Percentiles rank a stretch among this genome's conserved stretches.
These are phyloP conservation scores for Pistacia atlantica DNA, from an alignment of 345 rosid genomes.

Conservation along the genomic window DNA sequence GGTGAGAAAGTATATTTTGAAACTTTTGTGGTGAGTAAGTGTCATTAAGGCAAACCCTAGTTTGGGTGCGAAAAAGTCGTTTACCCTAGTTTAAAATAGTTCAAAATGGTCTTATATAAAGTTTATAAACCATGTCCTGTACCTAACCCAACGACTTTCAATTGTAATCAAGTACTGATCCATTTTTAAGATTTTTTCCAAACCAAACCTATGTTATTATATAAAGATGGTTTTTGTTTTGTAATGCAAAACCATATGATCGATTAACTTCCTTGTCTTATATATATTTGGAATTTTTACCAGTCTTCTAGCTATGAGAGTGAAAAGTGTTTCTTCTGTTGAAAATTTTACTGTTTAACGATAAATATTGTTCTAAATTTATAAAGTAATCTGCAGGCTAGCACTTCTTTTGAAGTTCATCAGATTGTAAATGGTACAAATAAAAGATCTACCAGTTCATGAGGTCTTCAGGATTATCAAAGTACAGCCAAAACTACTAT, in stretches of 20 bases:
- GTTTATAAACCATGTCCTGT: background rate
- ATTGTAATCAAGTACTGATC: no score
- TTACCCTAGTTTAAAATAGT: background rate
- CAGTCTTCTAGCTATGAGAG: background rate
- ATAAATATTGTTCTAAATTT: background rate
- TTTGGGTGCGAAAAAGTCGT: no score
- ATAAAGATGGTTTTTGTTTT: constrained; percentile 5
- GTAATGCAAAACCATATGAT: background rate
- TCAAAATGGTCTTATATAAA: background rate
- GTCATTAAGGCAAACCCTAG: no score
- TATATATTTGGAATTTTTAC: no score
- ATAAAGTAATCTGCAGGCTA: no score
- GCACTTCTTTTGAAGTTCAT: no score
- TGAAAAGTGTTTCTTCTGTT: background rate
- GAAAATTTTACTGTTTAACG: background rate
- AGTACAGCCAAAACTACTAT: no score
- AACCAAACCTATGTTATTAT: background rate
- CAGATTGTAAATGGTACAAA: no score
- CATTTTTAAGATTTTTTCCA: background rate
- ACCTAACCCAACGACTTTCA: background rate
- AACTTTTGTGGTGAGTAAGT: no score
- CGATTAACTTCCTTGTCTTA: background rate
- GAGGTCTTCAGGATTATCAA: no score
- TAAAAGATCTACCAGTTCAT: no score
- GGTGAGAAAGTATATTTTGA: no score